A percentile compares a stretch with the other conserved stretches of the same genome.
Evolutionary conservation across 23 red algal genomes (phyloP).

Genomic region (Gracilaria vermiculophylla): DNA sequence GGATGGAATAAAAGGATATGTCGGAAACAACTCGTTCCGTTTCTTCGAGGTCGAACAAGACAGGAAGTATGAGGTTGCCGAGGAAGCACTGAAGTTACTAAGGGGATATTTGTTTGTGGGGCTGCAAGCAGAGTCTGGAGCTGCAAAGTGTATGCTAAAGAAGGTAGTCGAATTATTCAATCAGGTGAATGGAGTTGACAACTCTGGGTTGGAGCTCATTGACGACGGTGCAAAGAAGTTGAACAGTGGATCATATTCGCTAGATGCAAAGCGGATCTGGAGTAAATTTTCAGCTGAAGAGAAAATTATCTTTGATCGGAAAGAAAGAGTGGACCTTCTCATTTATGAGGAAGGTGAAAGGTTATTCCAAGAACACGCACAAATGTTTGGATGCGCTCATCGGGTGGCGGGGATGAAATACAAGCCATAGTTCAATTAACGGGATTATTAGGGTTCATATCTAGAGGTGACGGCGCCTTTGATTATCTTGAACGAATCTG

Average conservation of each 20-base stretch:
- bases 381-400: slow-evolving; percentile 32
- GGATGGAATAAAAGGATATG: slow-evolving; percentile 36
- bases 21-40: slow-evolving; percentile 11
- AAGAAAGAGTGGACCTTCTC: slow-evolving; percentile 54
- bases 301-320: slow-evolving; percentile 16
- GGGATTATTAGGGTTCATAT: not conserved
- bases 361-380: slow-evolving; percentile 41
- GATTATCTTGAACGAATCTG: too few species aligned
- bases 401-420: not conserved
- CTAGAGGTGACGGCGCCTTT: too few species aligned
- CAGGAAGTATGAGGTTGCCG: not conserved
- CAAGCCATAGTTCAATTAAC: not conserved
- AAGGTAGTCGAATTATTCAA: slow-evolving; percentile 30
- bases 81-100: slow-evolving; percentile 27
- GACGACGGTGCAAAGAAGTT: slow-evolving; percentile 14
- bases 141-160: slow-evolving; percentile 41
- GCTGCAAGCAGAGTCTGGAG: slow-evolving; percentile 37
- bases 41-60: slow-evolving; percentile 3
- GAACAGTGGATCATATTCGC: slow-evolving; percentile 47
- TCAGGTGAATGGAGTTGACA: slow-evolving; percentile 42
- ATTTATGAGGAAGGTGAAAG: slow-evolving; percentile 47
- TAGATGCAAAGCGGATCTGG: slow-evolving; percentile 41
- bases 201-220: slow-evolving; percentile 10
- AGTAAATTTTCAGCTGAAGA: slow-evolving; percentile 21
- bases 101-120: slow-evolving; percentile 34